Conservation (phyloP, 2,329 filamentous ascomycete genomes). For the Lecanicillium sp. region DNA sequence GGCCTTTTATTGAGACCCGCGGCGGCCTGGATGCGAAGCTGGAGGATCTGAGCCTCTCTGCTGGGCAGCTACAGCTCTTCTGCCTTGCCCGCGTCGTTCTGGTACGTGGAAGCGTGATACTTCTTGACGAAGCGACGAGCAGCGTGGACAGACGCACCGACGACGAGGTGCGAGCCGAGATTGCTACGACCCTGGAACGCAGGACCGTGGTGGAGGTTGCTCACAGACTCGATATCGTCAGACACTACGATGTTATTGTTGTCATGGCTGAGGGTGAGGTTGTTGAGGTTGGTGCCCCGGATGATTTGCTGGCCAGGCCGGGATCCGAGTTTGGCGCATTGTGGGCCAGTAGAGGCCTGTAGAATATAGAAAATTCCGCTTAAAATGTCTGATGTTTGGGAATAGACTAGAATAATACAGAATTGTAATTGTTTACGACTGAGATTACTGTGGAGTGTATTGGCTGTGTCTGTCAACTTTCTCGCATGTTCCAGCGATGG, state of each 20-base stretch:
- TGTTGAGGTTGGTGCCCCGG: constrained; percentile 17
- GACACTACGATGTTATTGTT: constrained; percentile 19
- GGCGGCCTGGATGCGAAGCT: constrained; percentile 30
- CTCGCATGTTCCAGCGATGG: too few relatives aligned
- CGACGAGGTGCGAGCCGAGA: constrained; percentile 14
- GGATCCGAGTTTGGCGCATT: constrained; percentile 14
- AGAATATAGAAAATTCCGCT: not conserved
- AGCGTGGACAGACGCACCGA: constrained; percentile 22
- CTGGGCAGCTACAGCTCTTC: constrained; percentile 40
- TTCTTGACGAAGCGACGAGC: constrained; percentile 25
- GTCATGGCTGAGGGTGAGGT: constrained; percentile 19
- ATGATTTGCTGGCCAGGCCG: constrained; percentile 14
- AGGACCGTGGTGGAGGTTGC: constrained; percentile 22
- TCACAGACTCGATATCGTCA: constrained; percentile 19
- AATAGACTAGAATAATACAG: too few relatives aligned
- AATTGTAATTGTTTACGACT: too few relatives aligned
- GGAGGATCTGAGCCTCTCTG: constrained; percentile 24
- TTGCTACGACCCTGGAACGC: constrained; percentile 14
- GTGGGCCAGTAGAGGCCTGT: constrained; percentile 14
- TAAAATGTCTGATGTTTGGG: too few relatives aligned
- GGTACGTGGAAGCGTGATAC: constrained; percentile 18
- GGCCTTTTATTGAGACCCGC: constrained; percentile 25
- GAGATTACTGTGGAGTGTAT: too few relatives aligned
- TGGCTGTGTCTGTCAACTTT: too few relatives aligned
- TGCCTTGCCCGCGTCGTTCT: constrained; percentile 38